These are phyloP conservation scores for Ganoderma sp. DNA, from an alignment of 1,284 basidiomycete species.

Conservation along the genomic window DNA sequence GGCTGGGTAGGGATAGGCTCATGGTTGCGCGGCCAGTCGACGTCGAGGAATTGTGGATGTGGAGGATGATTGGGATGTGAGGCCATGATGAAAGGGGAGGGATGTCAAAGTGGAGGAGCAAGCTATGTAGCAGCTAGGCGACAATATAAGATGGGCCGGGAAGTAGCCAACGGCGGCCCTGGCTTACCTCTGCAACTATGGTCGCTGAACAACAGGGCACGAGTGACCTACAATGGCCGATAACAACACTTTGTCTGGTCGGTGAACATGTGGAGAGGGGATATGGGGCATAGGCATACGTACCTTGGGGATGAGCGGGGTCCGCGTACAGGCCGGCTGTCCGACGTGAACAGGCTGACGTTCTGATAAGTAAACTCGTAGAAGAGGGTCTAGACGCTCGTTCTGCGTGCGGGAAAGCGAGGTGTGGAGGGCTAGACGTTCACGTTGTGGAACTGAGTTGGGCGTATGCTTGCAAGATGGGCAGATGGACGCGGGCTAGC, in stretches of 20 bases:
- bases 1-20: constrained; percentile 28
- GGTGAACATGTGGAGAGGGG: background rate
- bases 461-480: background rate
- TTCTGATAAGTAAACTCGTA: background rate
- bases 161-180: background rate
- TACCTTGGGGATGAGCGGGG: background rate
- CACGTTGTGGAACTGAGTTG: background rate
- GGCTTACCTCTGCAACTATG: background rate
- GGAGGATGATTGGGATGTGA: constrained; percentile 48
- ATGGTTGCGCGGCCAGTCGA: constrained; percentile 34
- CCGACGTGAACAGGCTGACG: background rate
- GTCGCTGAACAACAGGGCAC: no score
- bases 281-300: background rate
- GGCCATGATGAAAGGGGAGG: constrained; percentile 38
- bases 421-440: background rate
- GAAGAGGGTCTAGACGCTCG: background rate
- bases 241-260: background rate
- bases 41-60: constrained; percentile 46
- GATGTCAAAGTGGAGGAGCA: constrained; percentile 17
- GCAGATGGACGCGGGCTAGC: background rate
- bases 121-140: background rate
- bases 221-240: background rate
- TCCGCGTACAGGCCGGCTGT: background rate
- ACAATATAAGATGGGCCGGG: background rate
- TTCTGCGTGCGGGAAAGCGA: background rate